These are phyloP conservation scores for Cercophora scortea DNA, from an alignment of 495 filamentous ascomycete species.

Conservation along the genomic window DNA sequence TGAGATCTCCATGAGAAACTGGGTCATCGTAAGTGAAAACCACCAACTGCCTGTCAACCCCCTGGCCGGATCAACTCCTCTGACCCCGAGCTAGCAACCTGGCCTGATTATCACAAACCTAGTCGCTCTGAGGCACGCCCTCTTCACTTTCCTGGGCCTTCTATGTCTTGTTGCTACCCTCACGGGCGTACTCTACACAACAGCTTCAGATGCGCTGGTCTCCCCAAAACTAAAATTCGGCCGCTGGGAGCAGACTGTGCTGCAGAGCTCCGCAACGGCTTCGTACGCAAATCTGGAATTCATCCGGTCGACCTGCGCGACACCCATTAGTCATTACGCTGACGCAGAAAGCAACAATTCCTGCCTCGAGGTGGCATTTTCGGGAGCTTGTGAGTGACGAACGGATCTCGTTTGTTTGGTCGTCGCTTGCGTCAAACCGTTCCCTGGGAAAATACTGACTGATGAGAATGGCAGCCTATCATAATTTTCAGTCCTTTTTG, in stretches of 20 bases:
- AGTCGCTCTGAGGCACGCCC: slow-evolving; percentile 53
- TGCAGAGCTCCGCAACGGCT: slow-evolving; percentile 50
- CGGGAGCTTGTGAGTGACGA: slow-evolving; percentile 24
- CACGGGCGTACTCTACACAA: slow-evolving; percentile 62
- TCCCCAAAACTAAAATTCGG: slow-evolving; percentile 55
- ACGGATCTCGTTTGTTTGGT: not conserved
- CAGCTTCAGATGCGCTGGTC: slow-evolving; percentile 63
- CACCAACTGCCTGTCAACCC: not conserved
- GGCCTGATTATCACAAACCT: slow-evolving; percentile 60
- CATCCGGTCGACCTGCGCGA: slow-evolving; percentile 45
- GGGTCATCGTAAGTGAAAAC: slow-evolving; percentile 27
- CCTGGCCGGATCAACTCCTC: not conserved
- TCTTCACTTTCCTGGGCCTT: slow-evolving; percentile 47
- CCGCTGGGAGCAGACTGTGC: slow-evolving; percentile 26
- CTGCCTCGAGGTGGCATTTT: slow-evolving; percentile 58
- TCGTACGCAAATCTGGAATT: slow-evolving; percentile 52
- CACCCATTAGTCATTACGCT: slow-evolving; percentile 39
- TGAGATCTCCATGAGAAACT: slow-evolving; percentile 58
- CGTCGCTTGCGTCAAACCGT: not conserved
- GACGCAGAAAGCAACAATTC: slow-evolving; percentile 39
- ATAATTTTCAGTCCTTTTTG: slow-evolving; percentile 29
- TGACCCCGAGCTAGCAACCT: slow-evolving; percentile 9
- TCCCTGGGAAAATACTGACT: not conserved
- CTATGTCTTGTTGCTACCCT: slow-evolving; percentile 53
- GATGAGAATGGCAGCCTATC: slow-evolving; percentile 13